These are phyloP conservation scores for Nigrospora osmanthi DNA, from an alignment of 2,329 filamentous ascomycete species.

Conservation along the genomic window DNA sequence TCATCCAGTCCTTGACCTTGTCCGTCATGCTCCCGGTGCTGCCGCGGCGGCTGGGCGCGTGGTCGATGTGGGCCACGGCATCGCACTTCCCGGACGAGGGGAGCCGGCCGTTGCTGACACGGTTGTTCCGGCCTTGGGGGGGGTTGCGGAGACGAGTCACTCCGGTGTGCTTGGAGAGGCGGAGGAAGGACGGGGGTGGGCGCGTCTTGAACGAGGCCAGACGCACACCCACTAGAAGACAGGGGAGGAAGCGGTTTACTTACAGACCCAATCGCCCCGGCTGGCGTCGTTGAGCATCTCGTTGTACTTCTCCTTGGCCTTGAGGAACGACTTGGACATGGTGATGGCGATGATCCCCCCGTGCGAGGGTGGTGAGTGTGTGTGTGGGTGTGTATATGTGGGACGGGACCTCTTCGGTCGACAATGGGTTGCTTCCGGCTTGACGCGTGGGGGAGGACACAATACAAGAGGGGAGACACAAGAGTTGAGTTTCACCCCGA, in stretches of 20 bases:
- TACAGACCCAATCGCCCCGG: constrained; percentile 20
- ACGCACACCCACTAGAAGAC: too few species aligned
- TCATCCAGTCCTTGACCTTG: constrained; percentile 18
- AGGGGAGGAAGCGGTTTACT: constrained; percentile 3
- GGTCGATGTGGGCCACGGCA: constrained; percentile 15
- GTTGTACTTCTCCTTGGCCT: constrained; percentile 25
- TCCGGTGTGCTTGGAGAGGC: too few species aligned
- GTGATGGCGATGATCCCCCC: not conserved
- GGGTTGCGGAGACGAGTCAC: too few species aligned
- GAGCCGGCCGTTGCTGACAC: constrained; percentile 14
- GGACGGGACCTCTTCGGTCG: too few species aligned
- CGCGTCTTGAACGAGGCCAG: not conserved
- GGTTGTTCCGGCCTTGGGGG: constrained; percentile 19
- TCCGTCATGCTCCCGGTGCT: constrained; percentile 15
- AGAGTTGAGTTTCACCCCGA: too few species aligned
- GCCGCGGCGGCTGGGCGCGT: constrained; percentile 17
- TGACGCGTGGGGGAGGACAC: too few species aligned
- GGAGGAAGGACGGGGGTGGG: constrained; percentile 1
- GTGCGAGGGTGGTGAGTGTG: too few species aligned
- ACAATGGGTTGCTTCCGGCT: too few species aligned
- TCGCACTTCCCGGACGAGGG: constrained; percentile 18
- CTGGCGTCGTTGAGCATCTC: constrained; percentile 22
- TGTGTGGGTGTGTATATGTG: too few species aligned
- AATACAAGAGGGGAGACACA: too few species aligned
- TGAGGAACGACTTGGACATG: constrained; percentile 20